Evolutionary conservation across 805 yeast species (phyloP).

Genomic region (Phaffomyces antillensis): DNA sequence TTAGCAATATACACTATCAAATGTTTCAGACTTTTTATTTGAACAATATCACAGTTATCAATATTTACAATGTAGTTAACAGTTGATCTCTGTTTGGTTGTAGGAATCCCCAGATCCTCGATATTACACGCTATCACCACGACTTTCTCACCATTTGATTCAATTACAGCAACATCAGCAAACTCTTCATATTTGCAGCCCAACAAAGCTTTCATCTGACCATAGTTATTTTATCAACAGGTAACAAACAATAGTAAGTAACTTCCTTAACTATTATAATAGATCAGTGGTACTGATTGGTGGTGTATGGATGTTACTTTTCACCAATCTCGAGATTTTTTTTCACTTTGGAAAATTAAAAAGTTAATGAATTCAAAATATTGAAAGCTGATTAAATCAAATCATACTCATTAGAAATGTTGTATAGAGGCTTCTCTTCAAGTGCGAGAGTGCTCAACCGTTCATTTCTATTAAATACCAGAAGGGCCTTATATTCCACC

Average conservation of each 20-base stretch:
- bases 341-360: background rate
- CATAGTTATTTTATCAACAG: too few relatives aligned
- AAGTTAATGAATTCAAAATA: background rate
- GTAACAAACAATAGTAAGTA: too few relatives aligned
- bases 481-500: constrained; percentile 8
- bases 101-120: background rate
- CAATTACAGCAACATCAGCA: constrained; percentile 2
- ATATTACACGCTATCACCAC: background rate
- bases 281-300: too few relatives aligned
- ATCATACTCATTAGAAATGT: background rate
- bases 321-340: background rate
- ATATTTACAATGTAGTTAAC: constrained; percentile 6
- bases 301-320: constrained; percentile 8
- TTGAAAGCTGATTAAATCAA: too few relatives aligned
- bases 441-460: constrained; percentile 7
- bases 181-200: background rate
- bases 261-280: too few relatives aligned
- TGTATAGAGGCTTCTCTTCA: constrained; percentile 5
- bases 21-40: background rate
- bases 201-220: background rate
- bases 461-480: constrained; percentile 1
- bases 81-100: constrained; percentile 7
- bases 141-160: background rate
- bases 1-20: constrained; percentile 6
- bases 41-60: constrained; percentile 2